These are phyloP conservation scores for Boletus patriciae DNA, from an alignment of 768 basidiomycete genomes.

Conservation along the genomic window DNA sequence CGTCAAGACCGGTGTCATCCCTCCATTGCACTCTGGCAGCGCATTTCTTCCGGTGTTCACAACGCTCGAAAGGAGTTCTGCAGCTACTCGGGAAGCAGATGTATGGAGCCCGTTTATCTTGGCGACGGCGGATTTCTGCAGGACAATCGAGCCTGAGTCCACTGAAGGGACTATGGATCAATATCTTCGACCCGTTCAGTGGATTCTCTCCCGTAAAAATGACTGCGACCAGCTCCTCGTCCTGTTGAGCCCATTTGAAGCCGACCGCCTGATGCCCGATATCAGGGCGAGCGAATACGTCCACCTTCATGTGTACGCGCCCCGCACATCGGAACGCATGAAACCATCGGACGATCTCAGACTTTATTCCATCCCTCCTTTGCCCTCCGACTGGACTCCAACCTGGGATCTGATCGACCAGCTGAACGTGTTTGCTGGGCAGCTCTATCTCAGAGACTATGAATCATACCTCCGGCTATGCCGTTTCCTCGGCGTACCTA, in stretches of 20 bases:
- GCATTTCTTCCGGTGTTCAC: constrained; percentile 22
- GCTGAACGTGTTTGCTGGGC: neutral
- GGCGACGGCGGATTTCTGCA: constrained; percentile 11
- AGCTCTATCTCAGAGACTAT: constrained; percentile 22
- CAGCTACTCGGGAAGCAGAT: constrained; percentile 14
- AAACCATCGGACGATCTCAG: constrained; percentile 35
- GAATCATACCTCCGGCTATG: constrained; percentile 23
- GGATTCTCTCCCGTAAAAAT: constrained; percentile 16
- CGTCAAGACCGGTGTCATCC: constrained; percentile 30
- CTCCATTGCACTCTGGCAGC: neutral
- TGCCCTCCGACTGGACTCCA: constrained; percentile 1
- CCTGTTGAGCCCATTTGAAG: constrained; percentile 31
- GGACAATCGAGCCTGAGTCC: constrained; percentile 1
- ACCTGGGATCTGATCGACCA: constrained; percentile 7
- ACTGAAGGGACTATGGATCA: constrained; percentile 2
- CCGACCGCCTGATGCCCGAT: constrained; percentile 36
- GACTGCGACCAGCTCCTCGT: neutral
- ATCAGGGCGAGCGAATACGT: constrained; percentile 36
- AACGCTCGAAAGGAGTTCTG: neutral
- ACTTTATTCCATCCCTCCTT: constrained; percentile 8
- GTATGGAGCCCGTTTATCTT: constrained; percentile 16
- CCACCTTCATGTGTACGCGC: constrained; percentile 42
- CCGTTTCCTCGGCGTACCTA: constrained; percentile 19
- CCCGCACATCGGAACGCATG: constrained; percentile 37
- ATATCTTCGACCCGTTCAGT: constrained; percentile 23